These are phyloP conservation scores for Gynandropsis gynandra DNA, from an alignment of 345 rosid species.

Conservation along the genomic window DNA sequence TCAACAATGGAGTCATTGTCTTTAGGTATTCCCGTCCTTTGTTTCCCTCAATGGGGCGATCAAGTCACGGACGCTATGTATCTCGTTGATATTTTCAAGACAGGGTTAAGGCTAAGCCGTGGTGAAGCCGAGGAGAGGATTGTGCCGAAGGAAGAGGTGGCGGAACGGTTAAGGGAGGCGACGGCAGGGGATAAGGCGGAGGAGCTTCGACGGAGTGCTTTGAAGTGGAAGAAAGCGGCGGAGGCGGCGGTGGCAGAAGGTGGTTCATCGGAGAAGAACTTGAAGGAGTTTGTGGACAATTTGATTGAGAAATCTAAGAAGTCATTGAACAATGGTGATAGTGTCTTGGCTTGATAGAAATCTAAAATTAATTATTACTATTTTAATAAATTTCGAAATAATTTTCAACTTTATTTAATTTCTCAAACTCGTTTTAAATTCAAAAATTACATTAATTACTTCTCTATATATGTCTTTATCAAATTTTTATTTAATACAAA, in stretches of 20 bases:
- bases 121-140: slow-evolving; percentile 55
- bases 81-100: slow-evolving; percentile 51
- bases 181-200: no score
- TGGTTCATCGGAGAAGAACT: slow-evolving; percentile 61
- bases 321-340: slow-evolving; percentile 2
- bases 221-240: slow-evolving; percentile 60
- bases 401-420: no score
- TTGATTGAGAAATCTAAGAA: slow-evolving; percentile 27
- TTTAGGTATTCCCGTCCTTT: slow-evolving; percentile 53
- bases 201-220: slow-evolving; percentile 49
- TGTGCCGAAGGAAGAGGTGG: slow-evolving; percentile 55
- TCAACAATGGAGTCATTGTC: slow-evolving; percentile 71
- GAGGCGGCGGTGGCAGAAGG: slow-evolving; percentile 66
- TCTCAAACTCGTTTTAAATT: no score
- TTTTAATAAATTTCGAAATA: no score
- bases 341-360: no score
- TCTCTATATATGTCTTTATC: no score
- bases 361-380: no score
- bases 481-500: no score
- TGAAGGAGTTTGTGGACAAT: slow-evolving; percentile 61
- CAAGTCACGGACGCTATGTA: slow-evolving; percentile 71
- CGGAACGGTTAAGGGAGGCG: slow-evolving; percentile 51
- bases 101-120: slow-evolving; percentile 57
- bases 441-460: no score
- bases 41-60: slow-evolving; percentile 85